Evolutionary conservation across 1,139 yeast genomes (phyloP).

Genomic region (Diutina pseudorugosa): DNA sequence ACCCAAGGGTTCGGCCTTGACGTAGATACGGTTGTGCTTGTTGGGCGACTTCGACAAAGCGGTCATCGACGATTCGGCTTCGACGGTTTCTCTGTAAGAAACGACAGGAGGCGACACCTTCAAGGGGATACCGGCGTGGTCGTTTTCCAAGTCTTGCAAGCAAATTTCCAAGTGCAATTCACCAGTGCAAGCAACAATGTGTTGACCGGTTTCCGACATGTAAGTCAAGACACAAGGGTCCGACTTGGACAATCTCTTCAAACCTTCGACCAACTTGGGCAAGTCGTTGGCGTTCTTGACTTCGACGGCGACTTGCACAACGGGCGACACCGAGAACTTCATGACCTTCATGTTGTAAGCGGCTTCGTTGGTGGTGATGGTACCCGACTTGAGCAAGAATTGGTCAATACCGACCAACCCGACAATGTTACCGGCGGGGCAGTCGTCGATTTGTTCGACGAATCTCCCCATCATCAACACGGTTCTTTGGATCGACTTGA

Average conservation of each 20-base stretch:
- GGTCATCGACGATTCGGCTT: conserved; percentile 83
- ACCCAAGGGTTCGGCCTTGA: conserved; percentile 90
- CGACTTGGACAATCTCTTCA: conserved; percentile 98
- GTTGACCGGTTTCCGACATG: conserved; percentile 96
- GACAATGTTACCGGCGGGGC: conserved; percentile 99
- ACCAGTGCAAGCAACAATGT: conserved; percentile 99
- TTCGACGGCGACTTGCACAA: conserved; percentile 98
- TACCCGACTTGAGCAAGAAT: conserved; percentile 98
- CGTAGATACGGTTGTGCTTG: conserved; percentile 99
- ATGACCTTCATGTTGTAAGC: conserved; percentile 99
- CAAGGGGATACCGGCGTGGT: conserved; percentile 99
- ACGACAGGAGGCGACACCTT: conserved; percentile 97
- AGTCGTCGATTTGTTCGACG: conserved; percentile 97
- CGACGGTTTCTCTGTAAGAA: conserved; percentile 97
- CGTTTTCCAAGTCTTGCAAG: conserved; percentile 90
- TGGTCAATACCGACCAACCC: conserved; percentile 99
- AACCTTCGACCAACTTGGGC: conserved; percentile 99
- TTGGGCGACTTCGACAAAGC: conserved; percentile 99
- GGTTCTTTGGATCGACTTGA: conserved; percentile 97
- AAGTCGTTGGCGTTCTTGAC: conserved; percentile 98
- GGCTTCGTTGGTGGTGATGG: conserved; percentile 90
- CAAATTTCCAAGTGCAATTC: conserved; percentile 99
- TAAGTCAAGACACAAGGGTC: conserved; percentile 94
- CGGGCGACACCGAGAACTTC: conserved; percentile 99
- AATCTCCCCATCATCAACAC: conserved; percentile 99